Evolutionary conservation across 1,139 yeast species (phyloP).

Genomic region (Yamadazyma blattariae): DNA sequence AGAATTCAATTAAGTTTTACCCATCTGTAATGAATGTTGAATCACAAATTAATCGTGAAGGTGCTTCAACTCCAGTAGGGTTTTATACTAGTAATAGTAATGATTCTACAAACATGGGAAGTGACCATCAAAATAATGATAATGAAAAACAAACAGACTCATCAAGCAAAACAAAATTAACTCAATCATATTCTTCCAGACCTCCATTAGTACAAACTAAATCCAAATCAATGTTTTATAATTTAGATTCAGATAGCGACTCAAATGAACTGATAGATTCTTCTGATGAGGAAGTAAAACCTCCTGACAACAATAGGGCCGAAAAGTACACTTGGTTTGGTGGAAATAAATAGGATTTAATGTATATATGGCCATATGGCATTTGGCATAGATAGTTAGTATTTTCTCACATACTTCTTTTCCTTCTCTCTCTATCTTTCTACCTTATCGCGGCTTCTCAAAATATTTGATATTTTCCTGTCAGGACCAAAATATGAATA

Average conservation of each 20-base stretch:
- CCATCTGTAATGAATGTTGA: slow-evolving; percentile 21
- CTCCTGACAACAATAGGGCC: background rate
- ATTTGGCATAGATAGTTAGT: background rate
- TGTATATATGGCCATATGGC: slow-evolving; percentile 3
- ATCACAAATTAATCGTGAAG: slow-evolving; percentile 8
- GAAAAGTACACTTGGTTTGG: slow-evolving; percentile 35
- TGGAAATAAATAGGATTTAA: slow-evolving; percentile 20
- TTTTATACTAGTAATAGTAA: slow-evolving; percentile 8
- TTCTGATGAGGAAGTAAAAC: slow-evolving; percentile 16
- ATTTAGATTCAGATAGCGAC: slow-evolving; percentile 24
- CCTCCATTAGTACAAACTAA: slow-evolving; percentile 14
- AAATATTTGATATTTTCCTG: too few relatives aligned
- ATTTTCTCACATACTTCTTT: background rate
- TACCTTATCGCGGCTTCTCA: too few relatives aligned
- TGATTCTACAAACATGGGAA: background rate
- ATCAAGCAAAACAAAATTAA: background rate
- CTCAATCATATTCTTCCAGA: background rate
- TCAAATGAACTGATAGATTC: slow-evolving; percentile 15
- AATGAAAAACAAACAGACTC: background rate
- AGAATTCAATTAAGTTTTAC: slow-evolving; percentile 30
- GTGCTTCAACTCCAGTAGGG: slow-evolving; percentile 13
- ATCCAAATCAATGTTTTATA: slow-evolving; percentile 29
- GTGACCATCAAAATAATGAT: background rate
- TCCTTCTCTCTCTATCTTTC: background rate
- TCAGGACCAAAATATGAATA: too few relatives aligned